Conservation (phyloP, 306 rosid genomes). For the Arachis stenosperma region DNA sequence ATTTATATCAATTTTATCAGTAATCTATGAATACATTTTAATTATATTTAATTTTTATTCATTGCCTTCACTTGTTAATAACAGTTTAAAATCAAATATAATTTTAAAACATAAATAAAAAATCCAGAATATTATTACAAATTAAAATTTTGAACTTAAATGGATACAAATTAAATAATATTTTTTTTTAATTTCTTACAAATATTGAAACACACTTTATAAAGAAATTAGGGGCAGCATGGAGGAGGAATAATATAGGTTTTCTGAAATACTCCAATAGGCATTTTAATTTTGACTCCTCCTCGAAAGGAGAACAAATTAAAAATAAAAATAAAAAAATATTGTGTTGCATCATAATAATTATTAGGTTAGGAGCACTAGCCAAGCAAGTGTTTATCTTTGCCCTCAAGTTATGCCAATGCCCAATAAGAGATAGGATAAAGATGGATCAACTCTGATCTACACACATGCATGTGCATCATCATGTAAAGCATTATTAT, state of each 20-base stretch:
- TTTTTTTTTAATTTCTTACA: no score
- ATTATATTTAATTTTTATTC: no score
- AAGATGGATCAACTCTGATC: constrained; percentile 2
- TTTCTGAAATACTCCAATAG: background rate
- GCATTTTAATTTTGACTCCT: constrained; percentile 7
- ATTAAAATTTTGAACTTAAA: no score
- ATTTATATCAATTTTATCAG: no score
- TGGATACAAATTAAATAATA: no score
- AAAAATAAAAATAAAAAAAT: background rate
- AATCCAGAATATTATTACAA: no score
- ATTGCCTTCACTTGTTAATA: no score
- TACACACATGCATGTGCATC: background rate
- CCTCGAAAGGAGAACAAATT: constrained; percentile 12
- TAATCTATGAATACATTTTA: no score
- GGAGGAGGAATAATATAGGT: background rate
- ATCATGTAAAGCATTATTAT: background rate
- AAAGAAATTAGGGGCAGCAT: background rate
- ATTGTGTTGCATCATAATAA: constrained; percentile 24
- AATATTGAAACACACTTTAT: no score
- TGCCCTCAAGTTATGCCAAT: constrained; percentile 44
- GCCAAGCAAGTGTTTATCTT: constrained; percentile 31
- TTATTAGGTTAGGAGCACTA: constrained; percentile 32
- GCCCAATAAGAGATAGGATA: constrained; percentile 19
- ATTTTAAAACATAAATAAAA: no score
- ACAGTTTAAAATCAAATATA: no score